Conservation (phyloP, 2,329 filamentous ascomycete species). For the Stagonosporopsis rhizophila region DNA sequence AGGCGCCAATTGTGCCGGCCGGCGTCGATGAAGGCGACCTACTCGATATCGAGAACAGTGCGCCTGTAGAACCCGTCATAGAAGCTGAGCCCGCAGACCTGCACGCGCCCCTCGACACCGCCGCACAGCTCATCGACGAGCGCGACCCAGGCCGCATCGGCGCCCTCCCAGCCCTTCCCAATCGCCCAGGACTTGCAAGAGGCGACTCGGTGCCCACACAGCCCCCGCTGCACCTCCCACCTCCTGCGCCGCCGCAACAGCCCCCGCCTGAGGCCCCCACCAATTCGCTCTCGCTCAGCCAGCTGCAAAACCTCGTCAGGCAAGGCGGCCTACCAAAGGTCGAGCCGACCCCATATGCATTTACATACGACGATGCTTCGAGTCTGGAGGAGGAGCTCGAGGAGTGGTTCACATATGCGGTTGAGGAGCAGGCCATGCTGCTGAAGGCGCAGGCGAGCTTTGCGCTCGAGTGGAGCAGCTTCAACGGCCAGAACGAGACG, state of each 20-base stretch:
- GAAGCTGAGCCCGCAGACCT: constrained; percentile 43
- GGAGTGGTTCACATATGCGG: constrained; percentile 95
- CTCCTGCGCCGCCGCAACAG: constrained; percentile 47
- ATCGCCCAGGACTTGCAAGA: constrained; percentile 50
- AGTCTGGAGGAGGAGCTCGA: constrained; percentile 85
- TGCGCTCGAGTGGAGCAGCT: constrained; percentile 70
- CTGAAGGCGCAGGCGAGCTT: constrained; percentile 78
- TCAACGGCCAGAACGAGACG: constrained; percentile 49
- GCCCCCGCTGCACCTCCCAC: constrained; percentile 54
- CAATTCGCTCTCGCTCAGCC: constrained; percentile 55
- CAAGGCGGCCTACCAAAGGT: constrained; percentile 50
- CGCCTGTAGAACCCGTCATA: constrained; percentile 42
- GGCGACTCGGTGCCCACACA: constrained; percentile 50
- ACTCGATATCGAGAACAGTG: constrained; percentile 38
- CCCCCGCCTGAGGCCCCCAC: constrained; percentile 40
- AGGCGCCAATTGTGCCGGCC: constrained; percentile 43
- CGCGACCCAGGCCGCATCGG: neutral
- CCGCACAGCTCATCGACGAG: constrained; percentile 41
- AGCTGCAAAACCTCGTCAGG: constrained; percentile 54
- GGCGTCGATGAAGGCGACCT: constrained; percentile 49
- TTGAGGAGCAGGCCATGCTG: constrained; percentile 82
- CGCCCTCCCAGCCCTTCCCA: constrained; percentile 12
- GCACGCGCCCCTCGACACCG: constrained; percentile 47
- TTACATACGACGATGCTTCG: constrained; percentile 63
- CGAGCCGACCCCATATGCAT: constrained; percentile 72